A percentile compares a stretch with the other conserved stretches of the same genome.
Evolutionary conservation across 179 eudicot genomes (phyloP).

Genomic region (Nepenthes alata): DNA sequence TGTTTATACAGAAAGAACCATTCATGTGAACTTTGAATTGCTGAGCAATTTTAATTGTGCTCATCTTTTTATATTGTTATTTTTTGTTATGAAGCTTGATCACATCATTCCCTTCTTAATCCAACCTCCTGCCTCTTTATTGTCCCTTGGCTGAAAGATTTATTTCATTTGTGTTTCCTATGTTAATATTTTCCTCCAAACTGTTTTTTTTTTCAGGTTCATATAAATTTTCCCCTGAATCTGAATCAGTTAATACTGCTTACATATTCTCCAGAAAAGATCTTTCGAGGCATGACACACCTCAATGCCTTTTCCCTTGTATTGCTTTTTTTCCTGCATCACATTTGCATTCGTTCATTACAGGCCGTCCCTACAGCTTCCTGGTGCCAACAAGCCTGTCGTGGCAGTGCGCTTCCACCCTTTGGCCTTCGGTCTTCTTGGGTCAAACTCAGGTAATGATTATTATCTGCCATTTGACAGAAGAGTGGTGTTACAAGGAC

Average conservation of each 20-base stretch:
- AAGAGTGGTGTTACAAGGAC: too few relatives aligned
- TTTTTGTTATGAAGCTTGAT: too few relatives aligned
- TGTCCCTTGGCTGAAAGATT: too few relatives aligned
- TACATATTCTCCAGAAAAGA: conserved; percentile 78
- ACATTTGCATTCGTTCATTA: background rate
- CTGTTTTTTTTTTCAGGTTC: conserved; percentile 42
- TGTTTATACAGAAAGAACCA: too few relatives aligned
- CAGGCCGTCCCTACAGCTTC: conserved; percentile 95
- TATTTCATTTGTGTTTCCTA: too few relatives aligned
- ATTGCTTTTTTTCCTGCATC: background rate
- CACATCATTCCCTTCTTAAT: too few relatives aligned
- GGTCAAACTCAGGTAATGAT: conserved; percentile 41
- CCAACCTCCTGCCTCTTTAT: too few relatives aligned
- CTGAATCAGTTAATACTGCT: conserved; percentile 67
- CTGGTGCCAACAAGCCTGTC: conserved; percentile 89
- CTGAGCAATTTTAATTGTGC: too few relatives aligned
- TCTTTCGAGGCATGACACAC: conserved; percentile 58
- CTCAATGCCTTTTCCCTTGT: background rate
- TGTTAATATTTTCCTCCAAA: background rate
- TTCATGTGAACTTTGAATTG: too few relatives aligned
- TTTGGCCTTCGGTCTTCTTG: conserved; percentile 48
- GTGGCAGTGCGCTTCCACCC: conserved; percentile 96
- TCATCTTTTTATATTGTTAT: too few relatives aligned
- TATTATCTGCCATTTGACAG: background rate
- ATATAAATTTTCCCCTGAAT: conserved; percentile 50